Evolutionary conservation across 495 filamentous ascomycete species (phyloP).

Genomic region (Neurospora discreta): DNA sequence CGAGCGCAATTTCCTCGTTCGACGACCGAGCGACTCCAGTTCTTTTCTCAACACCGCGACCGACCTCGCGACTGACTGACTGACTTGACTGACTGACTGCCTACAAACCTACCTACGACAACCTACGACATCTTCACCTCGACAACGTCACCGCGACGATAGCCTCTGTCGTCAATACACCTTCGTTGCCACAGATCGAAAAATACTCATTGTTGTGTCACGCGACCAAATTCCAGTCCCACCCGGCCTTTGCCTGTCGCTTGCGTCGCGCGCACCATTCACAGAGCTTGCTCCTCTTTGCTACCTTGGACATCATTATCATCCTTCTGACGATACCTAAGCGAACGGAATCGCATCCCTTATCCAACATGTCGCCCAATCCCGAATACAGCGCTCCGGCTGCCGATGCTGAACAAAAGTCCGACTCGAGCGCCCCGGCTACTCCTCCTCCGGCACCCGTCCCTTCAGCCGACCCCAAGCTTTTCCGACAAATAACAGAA

Average conservation of each 20-base stretch:
- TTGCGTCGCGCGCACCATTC: not conserved
- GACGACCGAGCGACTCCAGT: not conserved
- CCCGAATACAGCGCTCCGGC: not conserved
- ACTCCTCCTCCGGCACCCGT: constrained; percentile 38
- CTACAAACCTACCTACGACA: not conserved
- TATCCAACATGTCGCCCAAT: constrained; percentile 2
- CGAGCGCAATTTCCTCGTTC: not conserved
- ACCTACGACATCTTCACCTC: not conserved
- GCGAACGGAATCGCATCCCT: not conserved
- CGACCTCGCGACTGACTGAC: not conserved
- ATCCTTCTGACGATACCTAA: not conserved
- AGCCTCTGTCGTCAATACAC: not conserved
- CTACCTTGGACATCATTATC: not conserved
- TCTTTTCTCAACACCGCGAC: not conserved
- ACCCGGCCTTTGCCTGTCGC: not conserved
- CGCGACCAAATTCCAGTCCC: not conserved
- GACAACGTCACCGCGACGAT: not conserved
- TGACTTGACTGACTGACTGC: not conserved
- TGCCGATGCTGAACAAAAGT: constrained; percentile 1
- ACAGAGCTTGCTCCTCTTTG: not conserved
- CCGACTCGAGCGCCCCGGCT: constrained; percentile 10
- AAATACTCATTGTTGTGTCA: not conserved
- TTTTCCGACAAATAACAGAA: constrained; percentile 9
- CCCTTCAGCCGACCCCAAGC: constrained; percentile 37
- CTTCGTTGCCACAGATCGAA: not conserved